These are phyloP conservation scores for Suhomyces pyralidae DNA, from an alignment of 805 yeast genomes.

Conservation along the genomic window DNA sequence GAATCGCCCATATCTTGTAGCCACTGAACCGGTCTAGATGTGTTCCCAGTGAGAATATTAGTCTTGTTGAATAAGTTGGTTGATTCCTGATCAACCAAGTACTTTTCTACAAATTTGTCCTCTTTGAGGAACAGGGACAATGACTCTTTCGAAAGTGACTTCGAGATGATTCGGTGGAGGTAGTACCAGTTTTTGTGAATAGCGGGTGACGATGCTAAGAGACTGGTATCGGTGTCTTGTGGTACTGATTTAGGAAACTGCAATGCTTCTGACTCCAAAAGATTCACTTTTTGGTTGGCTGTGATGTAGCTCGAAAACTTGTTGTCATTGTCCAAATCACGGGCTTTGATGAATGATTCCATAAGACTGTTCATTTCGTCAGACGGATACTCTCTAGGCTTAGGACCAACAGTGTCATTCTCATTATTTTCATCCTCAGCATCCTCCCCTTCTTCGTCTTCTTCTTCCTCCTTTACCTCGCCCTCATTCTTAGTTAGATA, in stretches of 20 bases:
- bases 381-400: conserved; percentile 6
- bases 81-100: conserved; percentile 13
- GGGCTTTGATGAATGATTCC: conserved; percentile 30
- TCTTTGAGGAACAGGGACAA: conserved; percentile 21
- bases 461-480: conserved; percentile 7
- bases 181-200: conserved; percentile 22
- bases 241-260: conserved; percentile 13
- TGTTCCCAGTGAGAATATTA: conserved; percentile 24
- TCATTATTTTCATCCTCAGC: not conserved
- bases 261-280: conserved; percentile 14
- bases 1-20: conserved; percentile 12
- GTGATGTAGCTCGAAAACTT: conserved; percentile 1
- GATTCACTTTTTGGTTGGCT: conserved; percentile 14
- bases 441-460: conserved; percentile 1
- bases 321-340: conserved; percentile 20
- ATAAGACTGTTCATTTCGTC: conserved; percentile 18
- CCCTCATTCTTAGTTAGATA: conserved; percentile 13
- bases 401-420: not conserved
- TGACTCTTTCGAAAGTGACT: conserved; percentile 19
- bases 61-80: conserved; percentile 32
- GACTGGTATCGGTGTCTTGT: conserved; percentile 11
- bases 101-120: conserved; percentile 21
- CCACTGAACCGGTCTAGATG: conserved; percentile 14
- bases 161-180: conserved; percentile 22
- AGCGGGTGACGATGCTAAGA: conserved; percentile 31